A percentile compares a stretch with the other conserved stretches of the same genome.
Conservation (phyloP, 2,329 filamentous ascomycete genomes). For the Aspergillus texensis region DNA sequence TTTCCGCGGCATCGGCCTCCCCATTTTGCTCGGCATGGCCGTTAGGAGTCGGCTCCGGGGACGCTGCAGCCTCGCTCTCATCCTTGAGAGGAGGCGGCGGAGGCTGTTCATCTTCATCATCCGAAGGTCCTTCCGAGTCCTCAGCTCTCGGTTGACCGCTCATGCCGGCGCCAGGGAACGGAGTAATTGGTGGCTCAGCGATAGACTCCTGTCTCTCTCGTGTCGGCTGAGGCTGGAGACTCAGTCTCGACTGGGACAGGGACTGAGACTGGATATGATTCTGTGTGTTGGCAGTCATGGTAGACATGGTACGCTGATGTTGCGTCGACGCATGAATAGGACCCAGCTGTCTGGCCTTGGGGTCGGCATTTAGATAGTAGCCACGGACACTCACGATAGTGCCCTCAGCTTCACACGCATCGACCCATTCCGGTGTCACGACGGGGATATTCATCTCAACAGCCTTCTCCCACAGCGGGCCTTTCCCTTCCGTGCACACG, state of each 20-base stretch:
- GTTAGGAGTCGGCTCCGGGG: slow-evolving; percentile 20
- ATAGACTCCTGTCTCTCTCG: slow-evolving; percentile 26
- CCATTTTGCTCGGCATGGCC: slow-evolving; percentile 18
- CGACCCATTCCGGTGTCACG: slow-evolving; percentile 94
- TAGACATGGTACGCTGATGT: slow-evolving; percentile 38
- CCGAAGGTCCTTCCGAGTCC: slow-evolving; percentile 30
- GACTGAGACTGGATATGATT: slow-evolving; percentile 24
- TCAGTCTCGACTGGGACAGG: slow-evolving; percentile 18
- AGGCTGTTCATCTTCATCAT: slow-evolving; percentile 26
- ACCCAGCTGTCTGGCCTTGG: slow-evolving; percentile 58
- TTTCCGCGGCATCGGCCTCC: not conserved
- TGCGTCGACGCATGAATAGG: slow-evolving; percentile 37
- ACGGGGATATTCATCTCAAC: slow-evolving; percentile 98
- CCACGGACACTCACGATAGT: slow-evolving; percentile 91
- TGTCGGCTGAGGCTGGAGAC: slow-evolving; percentile 24
- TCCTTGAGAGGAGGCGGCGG: slow-evolving; percentile 31
- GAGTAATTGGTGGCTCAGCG: slow-evolving; percentile 35
- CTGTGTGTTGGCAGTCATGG: slow-evolving; percentile 27
- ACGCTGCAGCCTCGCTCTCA: slow-evolving; percentile 21
- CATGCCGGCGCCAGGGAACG: slow-evolving; percentile 35
- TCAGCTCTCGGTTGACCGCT: slow-evolving; percentile 32
- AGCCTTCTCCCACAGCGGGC: slow-evolving; percentile 91
- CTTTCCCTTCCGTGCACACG: slow-evolving; percentile 90
- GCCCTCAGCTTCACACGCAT: slow-evolving; percentile 92
- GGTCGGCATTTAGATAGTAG: slow-evolving; percentile 91